A percentile compares a stretch with the other conserved stretches of the same genome.
Conservation (phyloP, 129 eudicot species). For the Cynara cardunculus region DNA sequence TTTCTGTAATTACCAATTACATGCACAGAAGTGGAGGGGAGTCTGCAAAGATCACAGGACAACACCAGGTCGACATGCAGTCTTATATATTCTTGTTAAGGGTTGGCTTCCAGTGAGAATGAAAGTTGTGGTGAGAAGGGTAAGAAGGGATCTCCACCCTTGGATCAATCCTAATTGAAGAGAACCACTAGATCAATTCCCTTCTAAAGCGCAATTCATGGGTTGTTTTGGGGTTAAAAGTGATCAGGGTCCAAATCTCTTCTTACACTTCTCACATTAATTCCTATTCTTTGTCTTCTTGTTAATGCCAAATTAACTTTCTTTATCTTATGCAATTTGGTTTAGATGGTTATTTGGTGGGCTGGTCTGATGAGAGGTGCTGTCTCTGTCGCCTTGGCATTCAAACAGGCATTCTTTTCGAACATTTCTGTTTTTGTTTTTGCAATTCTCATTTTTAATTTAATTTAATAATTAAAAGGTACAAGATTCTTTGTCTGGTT, state of each 20-base stretch:
- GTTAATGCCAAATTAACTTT: neutral
- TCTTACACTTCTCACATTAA: neutral
- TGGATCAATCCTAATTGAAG: no score
- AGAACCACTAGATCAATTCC: no score
- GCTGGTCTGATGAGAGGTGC: slow-evolving; percentile 99
- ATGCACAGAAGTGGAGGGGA: slow-evolving; percentile 47
- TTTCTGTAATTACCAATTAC: slow-evolving; percentile 65
- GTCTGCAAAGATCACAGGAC: slow-evolving; percentile 49
- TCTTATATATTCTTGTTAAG: no score
- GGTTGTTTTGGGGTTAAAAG: no score
- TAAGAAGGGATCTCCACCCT: no score
- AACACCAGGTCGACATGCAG: slow-evolving; percentile 52
- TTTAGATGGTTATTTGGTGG: slow-evolving; percentile 87
- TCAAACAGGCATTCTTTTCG: slow-evolving; percentile 60
- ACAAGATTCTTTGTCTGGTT: neutral
- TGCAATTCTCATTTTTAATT: neutral
- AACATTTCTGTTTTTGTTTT: neutral
- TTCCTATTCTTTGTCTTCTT: neutral
- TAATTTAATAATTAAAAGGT: neutral
- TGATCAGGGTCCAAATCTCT: no score
- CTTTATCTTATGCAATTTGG: neutral
- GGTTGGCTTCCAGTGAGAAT: no score
- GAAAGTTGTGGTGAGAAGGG: no score
- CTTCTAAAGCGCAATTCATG: no score
- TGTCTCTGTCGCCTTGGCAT: slow-evolving; percentile 89